phyloP scores from a whole-genome alignment of 768 basidiomycete species.

The Podaxis rugospora region DNA sequence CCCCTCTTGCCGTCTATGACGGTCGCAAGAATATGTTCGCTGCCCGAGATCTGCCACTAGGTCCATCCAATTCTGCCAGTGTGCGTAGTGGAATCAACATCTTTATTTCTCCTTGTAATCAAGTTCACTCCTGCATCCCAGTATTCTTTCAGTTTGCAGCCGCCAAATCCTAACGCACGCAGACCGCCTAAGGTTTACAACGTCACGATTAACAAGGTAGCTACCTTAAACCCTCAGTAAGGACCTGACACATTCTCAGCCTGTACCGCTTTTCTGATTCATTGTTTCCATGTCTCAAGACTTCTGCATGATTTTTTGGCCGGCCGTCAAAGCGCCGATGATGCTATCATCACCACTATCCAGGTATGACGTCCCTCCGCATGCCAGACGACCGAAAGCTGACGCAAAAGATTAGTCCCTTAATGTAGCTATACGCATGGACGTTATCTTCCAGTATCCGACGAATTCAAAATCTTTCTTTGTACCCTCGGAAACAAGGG shows the following conservation, averaged over 20 bases:
- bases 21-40: slow-evolving; percentile 77
- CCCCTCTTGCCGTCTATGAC: slow-evolving; percentile 71
- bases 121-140: slow-evolving; percentile 6
- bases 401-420: slow-evolving; percentile 43
- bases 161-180: slow-evolving; percentile 33
- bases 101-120: not conserved
- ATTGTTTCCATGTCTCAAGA: slow-evolving; percentile 29
- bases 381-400: not conserved
- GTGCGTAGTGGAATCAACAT: slow-evolving; percentile 26
- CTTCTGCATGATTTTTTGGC: slow-evolving; percentile 57
- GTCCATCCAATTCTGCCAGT: slow-evolving; percentile 44
- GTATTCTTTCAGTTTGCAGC: slow-evolving; percentile 53
- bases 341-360: slow-evolving; percentile 57
- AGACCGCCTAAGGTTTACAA: slow-evolving; percentile 61
- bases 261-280: not conserved
- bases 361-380: slow-evolving; percentile 36
- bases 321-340: slow-evolving; percentile 66
- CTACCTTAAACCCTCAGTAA: slow-evolving; percentile 36
- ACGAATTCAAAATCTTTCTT: slow-evolving; percentile 80
- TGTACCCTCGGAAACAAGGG: slow-evolving; percentile 50
- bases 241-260: not conserved
- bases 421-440: slow-evolving; percentile 81
- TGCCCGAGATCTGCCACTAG: slow-evolving; percentile 56
- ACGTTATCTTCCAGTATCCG: slow-evolving; percentile 64
- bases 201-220: slow-evolving; percentile 56